Percentiles rank a stretch among this genome's conserved stretches.
Evolutionary conservation across 1,284 basidiomycete species (phyloP).

Genomic region (Melampsora abietis-canadensis): DNA sequence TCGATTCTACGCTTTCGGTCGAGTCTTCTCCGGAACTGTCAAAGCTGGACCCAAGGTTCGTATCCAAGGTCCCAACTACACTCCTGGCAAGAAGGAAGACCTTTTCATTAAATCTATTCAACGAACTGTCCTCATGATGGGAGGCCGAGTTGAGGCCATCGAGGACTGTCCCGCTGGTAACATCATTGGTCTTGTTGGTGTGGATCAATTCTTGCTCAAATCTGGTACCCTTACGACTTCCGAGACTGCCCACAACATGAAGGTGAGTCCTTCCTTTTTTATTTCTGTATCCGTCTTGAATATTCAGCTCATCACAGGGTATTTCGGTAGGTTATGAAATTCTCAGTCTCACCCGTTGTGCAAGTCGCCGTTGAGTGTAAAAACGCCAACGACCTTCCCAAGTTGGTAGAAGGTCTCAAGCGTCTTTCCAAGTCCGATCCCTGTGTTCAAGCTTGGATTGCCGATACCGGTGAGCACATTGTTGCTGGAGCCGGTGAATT

Average conservation of each 20-base stretch:
- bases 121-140: conserved; percentile 99
- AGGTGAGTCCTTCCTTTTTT: conserved; percentile 94
- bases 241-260: conserved; percentile 99
- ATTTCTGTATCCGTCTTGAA: neutral
- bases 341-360: conserved; percentile 90
- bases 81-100: conserved; percentile 98
- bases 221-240: conserved; percentile 94
- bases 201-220: conserved; percentile 97
- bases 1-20: conserved; percentile 99
- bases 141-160: conserved; percentile 95
- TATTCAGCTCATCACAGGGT: neutral
- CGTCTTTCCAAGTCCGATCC: conserved; percentile 99
- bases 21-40: conserved; percentile 99
- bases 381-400: conserved; percentile 97
- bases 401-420: conserved; percentile 99
- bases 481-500: conserved; percentile 99
- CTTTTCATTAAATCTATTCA: conserved; percentile 97
- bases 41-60: conserved; percentile 96
- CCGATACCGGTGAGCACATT: conserved; percentile 93
- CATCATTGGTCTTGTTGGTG: conserved; percentile 98
- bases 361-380: conserved; percentile 99
- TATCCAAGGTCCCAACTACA: conserved; percentile 98
- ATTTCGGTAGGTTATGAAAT: conserved; percentile 43
- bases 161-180: conserved; percentile 99
- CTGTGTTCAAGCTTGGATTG: conserved; percentile 94